Base-by-base conservation (phyloP, 257 asterid genomes). In the Scutellaria barbata region DNA sequence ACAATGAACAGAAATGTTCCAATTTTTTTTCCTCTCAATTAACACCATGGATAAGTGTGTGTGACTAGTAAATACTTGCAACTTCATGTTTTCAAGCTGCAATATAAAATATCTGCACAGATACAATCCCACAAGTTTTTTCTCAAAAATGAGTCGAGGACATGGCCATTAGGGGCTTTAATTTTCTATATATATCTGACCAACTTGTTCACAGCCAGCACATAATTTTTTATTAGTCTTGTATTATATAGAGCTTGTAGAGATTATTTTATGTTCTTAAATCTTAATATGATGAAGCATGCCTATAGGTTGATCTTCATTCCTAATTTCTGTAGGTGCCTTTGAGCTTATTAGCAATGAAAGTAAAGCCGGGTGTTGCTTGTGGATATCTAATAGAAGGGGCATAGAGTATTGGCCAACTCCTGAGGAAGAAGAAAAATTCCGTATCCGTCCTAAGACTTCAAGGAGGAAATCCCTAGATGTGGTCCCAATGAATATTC, bases 371-470 rank as follows among this genome's bases (percentile, higher is more conserved):
- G 99, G 99, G 45, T 76, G 93, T 37, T 94, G 99, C 82, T 78
- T 91, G 73, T 94, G 98, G 99, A 87, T 94, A 67, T 75, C 96
- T 74, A 88, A 82, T 22, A 85, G 92, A 75, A 94, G 92, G 79
- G 99, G 99, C 62, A 56, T 87, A 66, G 95, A 89, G 76, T 91
- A 94, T 79, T 91, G 96, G 99, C 97, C 97, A 73, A 85, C 95
- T 74, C 89, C 96, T 61, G 81, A 66, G 42, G 99, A 94, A 82
- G 95, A 91, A 83, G 92, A 84, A 53, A 94, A 89, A 73, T 94
- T 77, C 69, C 85, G 75, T 46, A 3, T 84, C 41, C 77, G 68
- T 45, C 80, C 83, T 43, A 82, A 63, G 56, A 75, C 75, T 52
- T 65, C 75, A 13, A 78, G 81, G 80, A 79, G 80, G 77, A 81